Evolutionary conservation across 805 yeast species (phyloP), one percentile per base, ranked within the genome.

Genomic region (Saturnispora mendoncae): DNA sequence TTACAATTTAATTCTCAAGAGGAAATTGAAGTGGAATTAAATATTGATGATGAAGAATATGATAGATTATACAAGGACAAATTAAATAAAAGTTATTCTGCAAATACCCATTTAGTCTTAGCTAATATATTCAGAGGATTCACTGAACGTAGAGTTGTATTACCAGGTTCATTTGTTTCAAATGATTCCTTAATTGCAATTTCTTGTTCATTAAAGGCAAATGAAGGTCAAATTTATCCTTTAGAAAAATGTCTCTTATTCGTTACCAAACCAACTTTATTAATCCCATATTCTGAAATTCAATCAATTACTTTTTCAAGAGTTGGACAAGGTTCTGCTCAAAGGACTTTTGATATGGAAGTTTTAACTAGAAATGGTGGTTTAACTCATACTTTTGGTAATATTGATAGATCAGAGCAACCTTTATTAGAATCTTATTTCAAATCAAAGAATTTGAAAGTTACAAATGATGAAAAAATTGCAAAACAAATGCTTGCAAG

Each of bases 201-300:
- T 23, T 72, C 86, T 17, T 90, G 97, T 64, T 85, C 97, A 6
- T 74, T 85, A 52, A 92, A 90, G 62, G 97, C 97, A 0, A 82
- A 84, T 38, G 97, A 92, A 66, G 97, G 98, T 23, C 83, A 87
- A 52, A 65, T 92, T 46, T 92, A 84, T 61, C 86, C 94, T n/a
- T 71, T 92, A 45, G 98, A 92, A 50, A 84, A 85, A 62, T 84
- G 95, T 42, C 76, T 92, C 56, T 65, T 92, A 47, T 90, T 92
- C 58, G 80, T 90, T 36, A 87, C 96, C 19, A 92, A 92, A 60
- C 96, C 98, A 34, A 87, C 97, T 0, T 76, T 92, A 31, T 84
- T 84, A 60, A 84, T 92, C 49, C 95, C 97, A 43, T 83, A 76
- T 60, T 67, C 83, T 0, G 97, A 92, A 52, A 75, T 92, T 30